These are phyloP conservation scores for Rosa multiflora DNA, from an alignment of 306 rosid genomes.

Conservation along the genomic window DNA sequence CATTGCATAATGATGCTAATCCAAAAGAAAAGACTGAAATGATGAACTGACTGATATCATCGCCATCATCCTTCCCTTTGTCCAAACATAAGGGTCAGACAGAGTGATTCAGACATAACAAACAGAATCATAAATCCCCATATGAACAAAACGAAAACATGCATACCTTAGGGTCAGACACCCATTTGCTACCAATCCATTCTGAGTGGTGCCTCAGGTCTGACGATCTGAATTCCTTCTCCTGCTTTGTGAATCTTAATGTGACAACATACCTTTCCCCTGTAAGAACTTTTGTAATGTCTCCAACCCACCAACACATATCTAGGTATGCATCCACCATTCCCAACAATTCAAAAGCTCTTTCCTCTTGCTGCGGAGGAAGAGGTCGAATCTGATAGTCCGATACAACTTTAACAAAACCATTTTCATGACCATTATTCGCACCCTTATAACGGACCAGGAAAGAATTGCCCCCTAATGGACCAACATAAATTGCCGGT, in stretches of 20 bases:
- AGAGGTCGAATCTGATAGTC: constrained; percentile 20
- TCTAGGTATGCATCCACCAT: constrained; percentile 15
- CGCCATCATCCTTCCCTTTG: background rate
- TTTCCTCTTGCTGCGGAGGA: constrained; percentile 1
- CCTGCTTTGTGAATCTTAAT: background rate
- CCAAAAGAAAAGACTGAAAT: background rate
- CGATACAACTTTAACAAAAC: background rate
- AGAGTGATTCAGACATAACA: background rate
- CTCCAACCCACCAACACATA: constrained; percentile 24
- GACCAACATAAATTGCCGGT: constrained; percentile 22
- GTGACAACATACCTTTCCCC: background rate
- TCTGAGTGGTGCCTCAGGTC: constrained; percentile 18
- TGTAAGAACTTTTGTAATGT: background rate
- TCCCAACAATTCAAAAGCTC: background rate
- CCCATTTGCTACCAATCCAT: constrained; percentile 3
- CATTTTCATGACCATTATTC: background rate
- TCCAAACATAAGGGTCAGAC: background rate
- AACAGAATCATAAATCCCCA: background rate
- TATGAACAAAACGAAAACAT: background rate
- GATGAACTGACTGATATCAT: background rate
- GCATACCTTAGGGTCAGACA: background rate
- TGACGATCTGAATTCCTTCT: constrained; percentile 4
- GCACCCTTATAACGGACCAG: constrained; percentile 9
- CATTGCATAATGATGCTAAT: background rate
- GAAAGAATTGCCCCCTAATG: constrained; percentile 5